A percentile compares a stretch with the other conserved stretches of the same genome.
phyloP scores from a whole-genome alignment of 345 rosid genomes.

The Trapa incisa region DNA sequence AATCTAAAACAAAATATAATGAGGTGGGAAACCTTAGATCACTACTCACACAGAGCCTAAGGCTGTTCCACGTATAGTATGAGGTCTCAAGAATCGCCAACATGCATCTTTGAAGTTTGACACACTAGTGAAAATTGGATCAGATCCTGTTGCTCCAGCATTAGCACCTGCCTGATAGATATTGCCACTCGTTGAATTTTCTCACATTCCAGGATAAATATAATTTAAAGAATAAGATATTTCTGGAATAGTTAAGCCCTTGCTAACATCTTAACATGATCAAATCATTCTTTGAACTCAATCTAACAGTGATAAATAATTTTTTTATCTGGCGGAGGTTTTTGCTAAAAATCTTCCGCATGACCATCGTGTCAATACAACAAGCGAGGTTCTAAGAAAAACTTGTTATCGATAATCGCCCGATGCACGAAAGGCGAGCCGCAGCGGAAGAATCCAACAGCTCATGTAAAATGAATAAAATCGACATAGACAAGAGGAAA shows the following conservation, averaged over 20 bases:
- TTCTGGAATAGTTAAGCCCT: background rate
- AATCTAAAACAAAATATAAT: background rate
- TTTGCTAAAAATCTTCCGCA: too few relatives aligned
- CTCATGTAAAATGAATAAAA: background rate
- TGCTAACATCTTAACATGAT: background rate
- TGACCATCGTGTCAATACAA: too few relatives aligned
- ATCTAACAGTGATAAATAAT: too few relatives aligned
- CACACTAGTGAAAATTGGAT: constrained; percentile 44
- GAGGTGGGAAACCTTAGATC: background rate
- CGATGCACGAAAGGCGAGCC: background rate
- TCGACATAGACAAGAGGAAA: background rate
- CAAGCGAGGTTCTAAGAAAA: too few relatives aligned
- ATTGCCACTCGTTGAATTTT: constrained; percentile 16
- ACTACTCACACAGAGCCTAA: constrained; percentile 59
- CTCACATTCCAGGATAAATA: constrained; percentile 8
- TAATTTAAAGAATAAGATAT: constrained; percentile 2
- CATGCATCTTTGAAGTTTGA: constrained; percentile 69
- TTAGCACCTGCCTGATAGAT: constrained; percentile 54
- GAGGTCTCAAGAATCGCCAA: constrained; percentile 98
- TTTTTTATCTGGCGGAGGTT: too few relatives aligned
- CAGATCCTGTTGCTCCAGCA: constrained; percentile 77
- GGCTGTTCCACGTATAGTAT: constrained; percentile 89
- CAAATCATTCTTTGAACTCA: background rate
- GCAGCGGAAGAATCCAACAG: background rate
- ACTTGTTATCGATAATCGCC: background rate